Base-by-base conservation (phyloP, 345 rosid genomes). In the Carallia brachiata region DNA sequence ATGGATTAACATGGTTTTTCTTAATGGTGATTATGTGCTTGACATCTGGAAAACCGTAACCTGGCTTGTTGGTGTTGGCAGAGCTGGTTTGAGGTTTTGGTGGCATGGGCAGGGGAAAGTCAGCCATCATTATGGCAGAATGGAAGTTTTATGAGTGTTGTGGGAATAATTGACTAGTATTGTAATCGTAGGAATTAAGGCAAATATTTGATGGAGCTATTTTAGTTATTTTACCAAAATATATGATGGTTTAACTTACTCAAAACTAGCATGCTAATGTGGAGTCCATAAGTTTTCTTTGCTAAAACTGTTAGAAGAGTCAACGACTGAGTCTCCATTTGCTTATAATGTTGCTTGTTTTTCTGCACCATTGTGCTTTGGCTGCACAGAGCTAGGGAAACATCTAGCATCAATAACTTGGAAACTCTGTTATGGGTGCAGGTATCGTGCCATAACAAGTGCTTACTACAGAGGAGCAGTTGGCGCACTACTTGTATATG, bases 391-490 rank as follows among this genome's bases (percentile, higher is more conserved):
- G 17, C 13, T 44, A 0, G 5, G 2, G 50, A 10, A 44, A 44
- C 50, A 12, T 44, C 50, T 44, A 44, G 50, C 50, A 44, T 44
- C 2, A 7, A 12, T 32, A 32, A 32, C 34, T 32, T 32, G 34
- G 34, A 32, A 32, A 32, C 50, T 44, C 50, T 44, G 50, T 13
- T 44, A 44, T 44, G 50, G 16, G 13, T 39, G 36, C 52, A 92
- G 98, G 87, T 92, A 92, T 72, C 93, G 98, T 48, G 98, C 98
- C 78, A 92, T 92, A 63, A 92, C 98, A 2, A 92, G 98, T 66
- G 98, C 98, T n/a, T 92, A 92, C 81, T 92, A 90, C 79, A 78
- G 98, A 44, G 98, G 98, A 76, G 96, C 98, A 2, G 95, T 92
- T 37, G 96, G 98, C 16, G 98, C 96, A 30, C 79, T 92, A 40